Evolutionary conservation across 345 rosid genomes (phyloP).

Genomic region (Eucalyptus sp.): DNA sequence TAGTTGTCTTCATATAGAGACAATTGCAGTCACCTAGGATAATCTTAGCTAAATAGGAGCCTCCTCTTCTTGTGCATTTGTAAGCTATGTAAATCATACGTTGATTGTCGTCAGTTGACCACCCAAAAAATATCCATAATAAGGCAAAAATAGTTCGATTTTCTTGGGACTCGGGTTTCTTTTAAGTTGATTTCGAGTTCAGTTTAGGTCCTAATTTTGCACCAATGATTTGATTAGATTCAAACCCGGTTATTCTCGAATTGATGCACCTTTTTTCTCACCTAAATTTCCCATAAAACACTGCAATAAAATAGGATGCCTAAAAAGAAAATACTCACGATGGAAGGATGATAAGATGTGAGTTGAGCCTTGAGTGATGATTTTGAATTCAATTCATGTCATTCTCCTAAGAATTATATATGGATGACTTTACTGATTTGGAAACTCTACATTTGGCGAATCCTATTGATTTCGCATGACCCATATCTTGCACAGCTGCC

Average conservation of each 20-base stretch:
- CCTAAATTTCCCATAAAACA: background rate
- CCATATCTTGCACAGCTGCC: background rate
- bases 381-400: background rate
- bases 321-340: accelerated
- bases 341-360: background rate
- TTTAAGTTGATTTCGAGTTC: background rate
- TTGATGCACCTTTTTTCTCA: background rate
- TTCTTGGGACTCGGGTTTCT: background rate
- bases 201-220: background rate
- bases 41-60: background rate
- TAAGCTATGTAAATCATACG: background rate
- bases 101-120: background rate
- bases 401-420: background rate
- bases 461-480: background rate
- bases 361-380: background rate
- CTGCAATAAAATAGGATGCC: background rate
- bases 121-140: background rate
- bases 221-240: background rate
- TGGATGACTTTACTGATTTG: background rate
- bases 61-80: background rate
- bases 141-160: background rate
- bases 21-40: background rate
- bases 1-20: background rate
- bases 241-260: background rate
- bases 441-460: background rate